A percentile compares a stretch with the other conserved stretches of the same genome.
phyloP scores from a whole-genome alignment of 768 basidiomycete species.

The Tephrocybe sp. region DNA sequence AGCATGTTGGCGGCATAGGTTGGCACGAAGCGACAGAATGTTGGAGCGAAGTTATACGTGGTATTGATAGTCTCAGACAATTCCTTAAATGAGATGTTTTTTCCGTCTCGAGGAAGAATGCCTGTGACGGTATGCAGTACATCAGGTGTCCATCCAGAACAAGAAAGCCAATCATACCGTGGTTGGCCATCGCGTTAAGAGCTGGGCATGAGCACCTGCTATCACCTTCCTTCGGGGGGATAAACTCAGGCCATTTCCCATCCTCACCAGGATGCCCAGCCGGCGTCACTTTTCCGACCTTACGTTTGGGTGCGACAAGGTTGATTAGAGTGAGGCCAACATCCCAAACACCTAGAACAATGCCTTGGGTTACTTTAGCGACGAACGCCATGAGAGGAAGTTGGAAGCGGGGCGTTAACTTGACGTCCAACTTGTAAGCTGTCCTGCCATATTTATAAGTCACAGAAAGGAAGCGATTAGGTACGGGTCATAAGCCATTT shows the following conservation, averaged over 20 bases:
- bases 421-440: too few species aligned
- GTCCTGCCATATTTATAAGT: too few species aligned
- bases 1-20: constrained; percentile 59
- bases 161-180: constrained; percentile 48
- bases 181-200: constrained; percentile 81
- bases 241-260: constrained; percentile 71
- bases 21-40: constrained; percentile 69
- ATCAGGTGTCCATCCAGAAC: neutral
- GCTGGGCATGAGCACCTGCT: constrained; percentile 64
- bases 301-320: constrained; percentile 46
- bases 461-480: constrained; percentile 14
- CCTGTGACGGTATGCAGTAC: constrained; percentile 41
- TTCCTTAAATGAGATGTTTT: constrained; percentile 64
- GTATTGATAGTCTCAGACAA: constrained; percentile 41
- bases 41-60: constrained; percentile 70
- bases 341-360: constrained; percentile 51
- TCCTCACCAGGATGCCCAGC: constrained; percentile 54
- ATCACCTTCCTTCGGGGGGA: constrained; percentile 57
- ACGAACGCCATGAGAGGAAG: too few species aligned
- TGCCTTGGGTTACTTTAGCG: constrained; percentile 24
- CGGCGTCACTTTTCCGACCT: constrained; percentile 56
- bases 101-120: constrained; percentile 65
- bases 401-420: too few species aligned
- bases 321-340: constrained; percentile 50
- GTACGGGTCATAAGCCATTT: neutral